A percentile compares a stretch with the other conserved stretches of the same genome.
Conservation (phyloP, 2,329 filamentous ascomycete species). For the Pezicula rhizophila region DNA sequence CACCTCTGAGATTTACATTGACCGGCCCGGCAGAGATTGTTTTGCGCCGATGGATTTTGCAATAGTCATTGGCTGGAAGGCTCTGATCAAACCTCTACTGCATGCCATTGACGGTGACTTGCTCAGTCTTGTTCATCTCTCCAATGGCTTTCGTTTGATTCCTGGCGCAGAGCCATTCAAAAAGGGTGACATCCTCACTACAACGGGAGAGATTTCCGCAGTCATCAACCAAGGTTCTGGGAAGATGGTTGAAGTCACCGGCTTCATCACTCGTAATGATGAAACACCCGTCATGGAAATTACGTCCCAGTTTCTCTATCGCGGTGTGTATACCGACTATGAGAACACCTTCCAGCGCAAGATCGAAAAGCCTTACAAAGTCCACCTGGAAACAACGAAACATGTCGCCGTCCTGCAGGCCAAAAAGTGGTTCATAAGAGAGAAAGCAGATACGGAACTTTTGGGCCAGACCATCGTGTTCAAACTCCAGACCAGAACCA, state of each 20-base stretch:
- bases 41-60: too few relatives aligned
- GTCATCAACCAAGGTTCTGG: constrained; percentile 97
- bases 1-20: too few relatives aligned
- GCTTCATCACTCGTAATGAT: constrained; percentile 83
- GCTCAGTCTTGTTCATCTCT: constrained; percentile 91
- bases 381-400: constrained; percentile 79
- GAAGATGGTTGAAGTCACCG: constrained; percentile 99
- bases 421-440: constrained; percentile 94
- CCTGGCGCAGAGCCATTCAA: constrained; percentile 90
- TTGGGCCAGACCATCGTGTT: constrained; percentile 92
- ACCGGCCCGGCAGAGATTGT: too few relatives aligned
- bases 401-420: constrained; percentile 91
- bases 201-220: constrained; percentile 92
- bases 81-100: constrained; percentile 98
- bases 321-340: constrained; percentile 84
- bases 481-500: constrained; percentile 84
- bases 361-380: constrained; percentile 87
- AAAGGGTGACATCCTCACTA: constrained; percentile 88
- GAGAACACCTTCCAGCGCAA: constrained; percentile 99
- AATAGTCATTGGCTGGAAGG: constrained; percentile 96
- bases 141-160: constrained; percentile 97
- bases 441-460: constrained; percentile 78
- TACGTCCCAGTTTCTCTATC: constrained; percentile 95
- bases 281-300: constrained; percentile 92
- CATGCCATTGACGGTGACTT: constrained; percentile 97